phyloP scores from a whole-genome alignment of 78 protist genomes.

The Isochrysis galbana region DNA sequence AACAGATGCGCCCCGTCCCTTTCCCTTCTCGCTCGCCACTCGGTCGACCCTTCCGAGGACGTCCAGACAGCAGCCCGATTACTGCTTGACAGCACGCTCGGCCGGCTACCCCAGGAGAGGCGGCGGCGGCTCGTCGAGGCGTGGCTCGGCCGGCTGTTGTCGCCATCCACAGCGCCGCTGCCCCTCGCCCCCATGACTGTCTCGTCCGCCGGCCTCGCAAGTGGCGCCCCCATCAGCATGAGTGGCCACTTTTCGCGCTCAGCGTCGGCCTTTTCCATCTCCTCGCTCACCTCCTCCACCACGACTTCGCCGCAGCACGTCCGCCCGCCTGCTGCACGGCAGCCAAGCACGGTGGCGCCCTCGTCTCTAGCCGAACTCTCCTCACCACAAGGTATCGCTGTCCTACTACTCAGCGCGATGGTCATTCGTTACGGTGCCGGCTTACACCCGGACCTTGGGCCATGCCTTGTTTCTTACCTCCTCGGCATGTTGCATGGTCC shows the following conservation, averaged over 20 bases:
- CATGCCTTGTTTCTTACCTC: not conserved
- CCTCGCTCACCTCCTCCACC: not conserved
- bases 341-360: too few species aligned
- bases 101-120: not conserved
- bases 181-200: too few species aligned
- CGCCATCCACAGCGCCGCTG: not conserved
- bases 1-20: conserved; percentile 46
- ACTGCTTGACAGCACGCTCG: not conserved
- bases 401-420: not conserved
- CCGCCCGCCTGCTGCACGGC: too few species aligned
- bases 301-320: not conserved
- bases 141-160: not conserved
- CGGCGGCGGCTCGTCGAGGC: not conserved
- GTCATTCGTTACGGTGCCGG: not conserved
- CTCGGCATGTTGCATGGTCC: not conserved
- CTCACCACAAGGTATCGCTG: not conserved
- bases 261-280: not conserved
- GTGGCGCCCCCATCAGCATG: too few species aligned
- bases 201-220: too few species aligned
- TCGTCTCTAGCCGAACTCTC: not conserved
- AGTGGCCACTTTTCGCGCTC: not conserved
- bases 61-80: conserved; percentile 42
- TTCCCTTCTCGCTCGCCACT: conserved; percentile 4
- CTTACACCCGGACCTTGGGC: not conserved
- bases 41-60: not conserved